Evolutionary conservation across 495 filamentous ascomycete species (phyloP).

Genomic region (Daldinia caldariorum): DNA sequence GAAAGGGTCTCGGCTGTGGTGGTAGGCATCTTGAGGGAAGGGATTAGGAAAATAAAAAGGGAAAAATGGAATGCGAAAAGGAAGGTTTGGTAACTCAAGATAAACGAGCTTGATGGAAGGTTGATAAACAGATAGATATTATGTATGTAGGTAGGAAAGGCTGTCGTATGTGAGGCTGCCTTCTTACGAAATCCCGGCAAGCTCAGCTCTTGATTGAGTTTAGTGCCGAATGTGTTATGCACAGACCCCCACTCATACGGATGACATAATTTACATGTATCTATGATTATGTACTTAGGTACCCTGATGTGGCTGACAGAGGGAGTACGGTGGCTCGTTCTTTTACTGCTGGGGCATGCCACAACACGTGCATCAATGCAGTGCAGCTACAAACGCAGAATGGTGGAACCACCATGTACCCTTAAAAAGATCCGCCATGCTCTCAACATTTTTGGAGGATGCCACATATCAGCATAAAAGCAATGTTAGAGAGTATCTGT

Average conservation of each 20-base stretch:
- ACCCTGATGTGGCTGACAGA: background rate
- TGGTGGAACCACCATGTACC: background rate
- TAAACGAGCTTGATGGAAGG: constrained; percentile 21
- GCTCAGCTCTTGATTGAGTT: constrained; percentile 37
- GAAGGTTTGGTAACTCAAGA: constrained; percentile 25
- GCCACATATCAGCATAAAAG: background rate
- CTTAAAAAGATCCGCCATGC: background rate
- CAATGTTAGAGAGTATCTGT: background rate
- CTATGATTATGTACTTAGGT: no score
- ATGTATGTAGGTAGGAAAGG: no score
- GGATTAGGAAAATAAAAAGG: constrained; percentile 3
- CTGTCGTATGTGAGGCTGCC: constrained; percentile 46
- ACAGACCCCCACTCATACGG: background rate
- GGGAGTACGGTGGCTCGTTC: background rate
- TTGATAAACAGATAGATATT: constrained; percentile 18
- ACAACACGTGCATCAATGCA: no score
- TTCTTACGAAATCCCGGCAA: constrained; percentile 36
- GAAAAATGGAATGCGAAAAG: constrained; percentile 13
- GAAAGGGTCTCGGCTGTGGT: constrained; percentile 95
- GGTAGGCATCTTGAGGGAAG: constrained; percentile 75
- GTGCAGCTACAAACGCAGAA: background rate
- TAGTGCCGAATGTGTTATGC: constrained; percentile 6
- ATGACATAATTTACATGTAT: background rate
- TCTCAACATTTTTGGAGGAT: background rate
- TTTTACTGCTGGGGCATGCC: background rate